phyloP scores from a whole-genome alignment of 495 filamentous ascomycete genomes.

The Daldinia vernicosa region DNA sequence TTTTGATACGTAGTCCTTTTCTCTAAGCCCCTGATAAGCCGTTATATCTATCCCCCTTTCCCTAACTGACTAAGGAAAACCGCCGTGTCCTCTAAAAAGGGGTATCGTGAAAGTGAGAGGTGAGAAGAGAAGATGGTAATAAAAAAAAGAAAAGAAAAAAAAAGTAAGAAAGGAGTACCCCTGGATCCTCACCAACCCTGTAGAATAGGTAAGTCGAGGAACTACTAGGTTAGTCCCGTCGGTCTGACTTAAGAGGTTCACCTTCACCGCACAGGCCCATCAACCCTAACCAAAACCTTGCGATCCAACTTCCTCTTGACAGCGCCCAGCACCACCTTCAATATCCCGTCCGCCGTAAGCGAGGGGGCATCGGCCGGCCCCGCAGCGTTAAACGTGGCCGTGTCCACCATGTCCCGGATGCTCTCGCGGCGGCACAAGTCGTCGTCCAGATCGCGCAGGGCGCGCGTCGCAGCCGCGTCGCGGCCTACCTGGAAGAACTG shows the following conservation, averaged over 20 bases:
- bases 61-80: neutral
- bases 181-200: no score
- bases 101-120: no score
- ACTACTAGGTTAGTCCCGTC: no score
- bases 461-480: slow-evolving; percentile 69
- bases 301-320: slow-evolving; percentile 72
- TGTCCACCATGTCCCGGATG: slow-evolving; percentile 93
- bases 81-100: neutral
- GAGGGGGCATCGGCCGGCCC: slow-evolving; percentile 48
- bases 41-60: neutral
- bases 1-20: neutral
- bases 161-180: no score
- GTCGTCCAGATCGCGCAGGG: slow-evolving; percentile 82
- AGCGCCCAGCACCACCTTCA: slow-evolving; percentile 85
- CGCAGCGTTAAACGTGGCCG: slow-evolving; percentile 73
- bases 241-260: neutral
- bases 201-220: no score
- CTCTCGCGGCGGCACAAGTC: slow-evolving; percentile 64
- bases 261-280: slow-evolving; percentile 6
- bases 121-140: no score
- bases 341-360: slow-evolving; percentile 68
- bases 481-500: slow-evolving; percentile 97
- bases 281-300: slow-evolving; percentile 38
- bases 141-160: no score
- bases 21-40: neutral